A percentile compares a stretch with the other conserved stretches of the same genome.
Evolutionary conservation across 2,329 filamentous ascomycete species (phyloP).

Genomic region (Neopestalotiopsis clavispora): DNA sequence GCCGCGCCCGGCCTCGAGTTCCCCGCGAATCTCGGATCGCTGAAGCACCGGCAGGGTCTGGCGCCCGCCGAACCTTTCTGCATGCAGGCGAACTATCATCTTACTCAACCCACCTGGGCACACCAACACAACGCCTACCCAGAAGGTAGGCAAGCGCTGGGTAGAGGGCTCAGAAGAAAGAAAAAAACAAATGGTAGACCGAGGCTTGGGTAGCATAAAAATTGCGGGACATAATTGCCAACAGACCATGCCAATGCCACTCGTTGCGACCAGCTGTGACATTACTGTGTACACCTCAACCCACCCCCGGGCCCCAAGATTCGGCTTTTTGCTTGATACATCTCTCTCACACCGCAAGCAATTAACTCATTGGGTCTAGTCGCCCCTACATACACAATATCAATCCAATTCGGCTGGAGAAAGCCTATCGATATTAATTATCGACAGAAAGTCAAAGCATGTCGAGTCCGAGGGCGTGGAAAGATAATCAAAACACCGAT

Average conservation of each 20-base stretch:
- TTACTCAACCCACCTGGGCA: not conserved
- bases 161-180: not conserved
- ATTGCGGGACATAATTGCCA: not conserved
- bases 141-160: too few relatives aligned
- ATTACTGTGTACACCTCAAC: not conserved
- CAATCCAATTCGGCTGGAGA: not conserved
- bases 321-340: not conserved
- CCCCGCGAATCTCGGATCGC: constrained; percentile 17
- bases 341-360: not conserved
- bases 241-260: not conserved
- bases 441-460: too few relatives aligned
- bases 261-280: not conserved
- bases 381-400: not conserved
- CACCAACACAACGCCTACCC: too few relatives aligned
- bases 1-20: constrained; percentile 4
- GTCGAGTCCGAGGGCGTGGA: too few relatives aligned
- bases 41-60: constrained; percentile 15
- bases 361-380: not conserved
- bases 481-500: not conserved
- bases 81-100: constrained; percentile 14
- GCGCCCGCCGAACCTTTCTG: constrained; percentile 10
- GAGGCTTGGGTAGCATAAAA: not conserved
- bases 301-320: not conserved
- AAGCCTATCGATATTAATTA: not conserved
- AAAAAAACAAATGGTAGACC: not conserved